phyloP scores from a whole-genome alignment of 495 filamentous ascomycete species.

The Daldinia concentrica region DNA sequence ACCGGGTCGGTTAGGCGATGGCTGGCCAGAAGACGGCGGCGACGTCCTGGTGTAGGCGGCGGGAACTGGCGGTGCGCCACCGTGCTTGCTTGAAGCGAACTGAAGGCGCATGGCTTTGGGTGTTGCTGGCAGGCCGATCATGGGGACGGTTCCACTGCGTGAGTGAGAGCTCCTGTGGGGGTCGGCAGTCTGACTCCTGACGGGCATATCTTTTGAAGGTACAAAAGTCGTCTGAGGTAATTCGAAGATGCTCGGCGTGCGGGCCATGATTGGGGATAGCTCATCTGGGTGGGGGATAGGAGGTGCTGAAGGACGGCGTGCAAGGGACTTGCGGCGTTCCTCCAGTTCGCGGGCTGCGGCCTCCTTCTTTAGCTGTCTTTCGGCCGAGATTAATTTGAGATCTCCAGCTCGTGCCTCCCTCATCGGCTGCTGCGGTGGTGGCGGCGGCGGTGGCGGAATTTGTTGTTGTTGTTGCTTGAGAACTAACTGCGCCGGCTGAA shows the following conservation, averaged over 20 bases:
- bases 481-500: slow-evolving; percentile 1
- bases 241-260: slow-evolving; percentile 53
- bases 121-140: slow-evolving; percentile 80
- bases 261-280: slow-evolving; percentile 54
- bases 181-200: slow-evolving; percentile 59
- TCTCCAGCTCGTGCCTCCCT: slow-evolving; percentile 48
- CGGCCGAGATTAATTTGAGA: slow-evolving; percentile 59
- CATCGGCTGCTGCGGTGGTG: slow-evolving; percentile 44
- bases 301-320: slow-evolving; percentile 78
- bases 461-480: background rate
- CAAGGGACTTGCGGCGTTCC: slow-evolving; percentile 83
- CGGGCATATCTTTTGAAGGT: slow-evolving; percentile 52
- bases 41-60: slow-evolving; percentile 54
- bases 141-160: slow-evolving; percentile 60
- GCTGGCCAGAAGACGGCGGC: slow-evolving; percentile 41
- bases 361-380: slow-evolving; percentile 72
- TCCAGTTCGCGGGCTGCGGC: slow-evolving; percentile 86
- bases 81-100: slow-evolving; percentile 67
- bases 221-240: slow-evolving; percentile 54
- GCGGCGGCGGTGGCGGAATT: slow-evolving; percentile 41
- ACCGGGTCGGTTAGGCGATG: slow-evolving; percentile 43
- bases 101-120: slow-evolving; percentile 86
- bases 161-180: slow-evolving; percentile 49
- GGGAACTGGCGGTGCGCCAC: slow-evolving; percentile 72
- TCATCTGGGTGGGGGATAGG: slow-evolving; percentile 80